Evolutionary conservation across 164 flowering plant species (phyloP).

Genomic region (Chimonanthus salicifolius): DNA sequence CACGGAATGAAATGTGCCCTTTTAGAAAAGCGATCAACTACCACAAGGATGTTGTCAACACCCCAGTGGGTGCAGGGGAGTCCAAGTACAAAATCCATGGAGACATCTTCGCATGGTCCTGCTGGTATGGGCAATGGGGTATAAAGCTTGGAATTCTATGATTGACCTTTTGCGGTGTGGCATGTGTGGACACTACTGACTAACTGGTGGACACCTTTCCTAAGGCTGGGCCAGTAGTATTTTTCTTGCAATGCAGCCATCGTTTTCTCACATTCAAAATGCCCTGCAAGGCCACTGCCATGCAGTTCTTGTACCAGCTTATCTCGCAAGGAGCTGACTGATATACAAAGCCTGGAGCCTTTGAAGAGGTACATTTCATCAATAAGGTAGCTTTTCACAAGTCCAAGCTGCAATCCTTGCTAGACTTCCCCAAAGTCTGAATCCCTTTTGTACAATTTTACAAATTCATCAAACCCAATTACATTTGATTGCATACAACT

Average conservation of each 20-base stretch:
- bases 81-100: background rate
- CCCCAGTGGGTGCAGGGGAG: background rate
- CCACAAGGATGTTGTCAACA: background rate
- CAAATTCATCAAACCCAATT: background rate
- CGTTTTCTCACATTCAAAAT: background rate
- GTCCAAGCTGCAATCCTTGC: background rate
- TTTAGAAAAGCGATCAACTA: background rate
- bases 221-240: background rate
- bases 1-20: background rate
- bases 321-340: background rate
- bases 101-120: background rate
- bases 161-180: background rate
- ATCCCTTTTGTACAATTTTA: background rate
- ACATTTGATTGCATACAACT: background rate
- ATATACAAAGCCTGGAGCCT: background rate
- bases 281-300: background rate
- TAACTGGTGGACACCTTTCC: background rate
- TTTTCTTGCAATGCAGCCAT: background rate
- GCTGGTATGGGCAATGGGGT: conserved; percentile 3
- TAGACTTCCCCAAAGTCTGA: background rate
- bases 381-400: background rate
- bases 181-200: background rate
- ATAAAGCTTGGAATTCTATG: background rate
- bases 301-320: background rate
- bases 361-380: background rate